Base-by-base conservation (phyloP, 306 rosid genomes). In the Quercus dentata region DNA sequence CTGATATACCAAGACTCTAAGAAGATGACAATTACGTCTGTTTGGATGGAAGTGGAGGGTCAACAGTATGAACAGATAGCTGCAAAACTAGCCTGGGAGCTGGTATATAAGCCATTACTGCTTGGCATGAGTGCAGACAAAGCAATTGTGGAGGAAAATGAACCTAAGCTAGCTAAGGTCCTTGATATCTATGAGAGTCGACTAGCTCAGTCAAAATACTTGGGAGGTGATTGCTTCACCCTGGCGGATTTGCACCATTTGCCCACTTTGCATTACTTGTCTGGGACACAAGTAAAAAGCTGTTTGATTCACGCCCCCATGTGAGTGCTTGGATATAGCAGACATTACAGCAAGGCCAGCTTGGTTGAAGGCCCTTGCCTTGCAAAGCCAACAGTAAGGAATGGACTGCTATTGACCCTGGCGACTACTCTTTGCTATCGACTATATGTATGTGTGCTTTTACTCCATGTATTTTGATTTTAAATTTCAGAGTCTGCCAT, bases 221-320 rank as follows among this genome's bases (percentile, higher is more conserved):
- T 94, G 80, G 92, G 75, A 3, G 92, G 92, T 18, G 93, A 87
- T 0, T 44, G 85, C 61, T 90, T 88, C 88, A 82, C 87, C 73
- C 78, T 90, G 85, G 95, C 89, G 1, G 98, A 91, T 84, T 80
- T 94, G 57, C 89, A 94, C 83, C 97, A 90, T 79, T 82, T 90
- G 6, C 92, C 95, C 1, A 61, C 38, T 14, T 2, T 81, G 12
- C 55, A 75, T 1, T 82, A 27, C 87, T 78, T 94, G 89, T 77
- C 85, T 87, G 88, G 74, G 5, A 81, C 87, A 56, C 73, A 51
- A n/a, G 2, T 44, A 13, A 78, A 87, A 83, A 79, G 73, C 59
- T 82, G 23, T 79, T 86, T 56, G 90, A 89, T 21, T 82, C 86
- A 17, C 74, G 86, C 4, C 88, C 89, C 13, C 83, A 63, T 82